phyloP scores from a whole-genome alignment of 169 alveolate species.

The Babesia sp. region DNA sequence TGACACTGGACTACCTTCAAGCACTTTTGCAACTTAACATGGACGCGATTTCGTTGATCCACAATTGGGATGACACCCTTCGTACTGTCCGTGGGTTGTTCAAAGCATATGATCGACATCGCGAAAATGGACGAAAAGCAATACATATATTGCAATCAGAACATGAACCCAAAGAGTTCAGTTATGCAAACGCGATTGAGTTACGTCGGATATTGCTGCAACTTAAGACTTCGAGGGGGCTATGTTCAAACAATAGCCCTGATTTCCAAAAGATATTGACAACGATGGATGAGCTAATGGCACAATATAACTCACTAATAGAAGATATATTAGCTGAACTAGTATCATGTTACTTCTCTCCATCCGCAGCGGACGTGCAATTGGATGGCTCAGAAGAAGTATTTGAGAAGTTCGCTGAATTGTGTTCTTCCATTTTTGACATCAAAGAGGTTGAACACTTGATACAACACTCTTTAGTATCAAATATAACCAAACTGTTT shows the following conservation, averaged over 20 bases:
- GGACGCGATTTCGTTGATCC: conserved; percentile 41
- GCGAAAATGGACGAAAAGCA: not conserved
- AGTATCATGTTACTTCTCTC: not conserved
- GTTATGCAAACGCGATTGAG: not conserved
- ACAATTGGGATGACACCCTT: conserved; percentile 64
- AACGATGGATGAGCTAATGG: conserved; percentile 20
- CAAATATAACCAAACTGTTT: not conserved
- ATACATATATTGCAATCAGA: not conserved
- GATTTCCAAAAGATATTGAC: conserved; percentile 16
- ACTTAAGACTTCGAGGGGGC: not conserved
- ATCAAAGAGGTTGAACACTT: not conserved
- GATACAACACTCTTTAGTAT: not conserved
- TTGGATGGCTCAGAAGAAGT: not conserved
- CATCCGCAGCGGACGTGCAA: no score
- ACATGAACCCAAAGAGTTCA: not conserved
- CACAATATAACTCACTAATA: conserved; percentile 19
- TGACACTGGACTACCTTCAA: conserved; percentile 20
- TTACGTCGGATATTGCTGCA: conserved; percentile 2
- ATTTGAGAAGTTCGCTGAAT: not conserved
- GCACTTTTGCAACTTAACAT: conserved; percentile 10
- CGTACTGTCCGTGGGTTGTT: conserved; percentile 5
- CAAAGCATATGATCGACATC: not conserved
- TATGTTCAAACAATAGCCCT: not conserved
- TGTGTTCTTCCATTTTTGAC: not conserved
- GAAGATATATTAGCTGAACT: conserved; percentile 47